Percentiles rank a stretch among this genome's conserved stretches.
phyloP scores from a whole-genome alignment of 192 early-diverging fungal species.

The Spizellomyces punctatus region DNA sequence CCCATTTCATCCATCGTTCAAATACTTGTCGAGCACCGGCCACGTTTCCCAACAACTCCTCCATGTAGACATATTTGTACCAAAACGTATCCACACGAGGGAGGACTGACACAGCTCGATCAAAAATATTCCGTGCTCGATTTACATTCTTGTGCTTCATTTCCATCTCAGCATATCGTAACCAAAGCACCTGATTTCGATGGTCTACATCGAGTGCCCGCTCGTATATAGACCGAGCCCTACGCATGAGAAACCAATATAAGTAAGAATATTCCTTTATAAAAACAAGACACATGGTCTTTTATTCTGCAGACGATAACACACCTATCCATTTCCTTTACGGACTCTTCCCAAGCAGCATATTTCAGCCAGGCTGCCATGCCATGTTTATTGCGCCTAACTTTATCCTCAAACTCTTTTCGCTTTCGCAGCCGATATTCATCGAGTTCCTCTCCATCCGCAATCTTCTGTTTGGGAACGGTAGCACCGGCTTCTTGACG shows the following conservation, averaged over 20 bases:
- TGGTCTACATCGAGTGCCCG: conserved; percentile 90
- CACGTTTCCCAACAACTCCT: conserved; percentile 92
- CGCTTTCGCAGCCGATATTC: conserved; percentile 90
- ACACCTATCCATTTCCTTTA: conserved; percentile 80
- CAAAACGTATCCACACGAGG: conserved; percentile 71
- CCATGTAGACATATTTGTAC: conserved; percentile 98
- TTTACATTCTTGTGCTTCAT: conserved; percentile 96
- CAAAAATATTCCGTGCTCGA: conserved; percentile 90
- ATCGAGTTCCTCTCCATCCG: conserved; percentile 88
- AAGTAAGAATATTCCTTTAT: too few species aligned
- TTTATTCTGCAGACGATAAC: too few species aligned
- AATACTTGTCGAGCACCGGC: conserved; percentile 89
- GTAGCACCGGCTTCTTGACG: conserved; percentile 66
- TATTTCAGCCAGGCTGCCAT: conserved; percentile 95
- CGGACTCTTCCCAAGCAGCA: conserved; percentile 93
- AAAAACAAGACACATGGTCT: too few species aligned
- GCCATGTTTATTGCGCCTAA: conserved; percentile 82
- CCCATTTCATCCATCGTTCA: conserved; percentile 99
- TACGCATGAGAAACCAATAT: neutral
- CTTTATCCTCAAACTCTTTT: conserved; percentile 91
- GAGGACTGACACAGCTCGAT: conserved; percentile 85
- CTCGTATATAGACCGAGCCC: conserved; percentile 67
- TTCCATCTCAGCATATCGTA: conserved; percentile 97
- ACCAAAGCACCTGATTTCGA: conserved; percentile 82
- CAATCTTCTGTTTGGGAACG: conserved; percentile 83